These are phyloP conservation scores for Penicillium hesseltinei DNA, from an alignment of 2,329 filamentous ascomycete species.

Conservation along the genomic window DNA sequence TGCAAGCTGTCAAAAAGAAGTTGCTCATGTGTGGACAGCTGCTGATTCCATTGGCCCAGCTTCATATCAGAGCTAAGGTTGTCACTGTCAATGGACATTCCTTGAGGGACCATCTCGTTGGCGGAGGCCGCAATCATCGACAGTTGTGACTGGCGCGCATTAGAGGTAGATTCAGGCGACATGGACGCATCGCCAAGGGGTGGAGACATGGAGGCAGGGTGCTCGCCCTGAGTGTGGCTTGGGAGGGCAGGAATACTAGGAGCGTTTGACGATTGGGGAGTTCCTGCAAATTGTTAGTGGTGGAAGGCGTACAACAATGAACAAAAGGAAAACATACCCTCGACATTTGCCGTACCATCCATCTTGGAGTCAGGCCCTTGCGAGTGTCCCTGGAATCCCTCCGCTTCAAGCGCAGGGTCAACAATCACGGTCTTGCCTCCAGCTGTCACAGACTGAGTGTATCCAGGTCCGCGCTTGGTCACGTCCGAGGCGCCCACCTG, in stretches of 20 bases:
- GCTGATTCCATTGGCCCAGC: slow-evolving; percentile 35
- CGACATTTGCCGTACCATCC: slow-evolving; percentile 13
- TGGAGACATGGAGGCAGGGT: slow-evolving; percentile 36
- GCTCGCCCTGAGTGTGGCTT: slow-evolving; percentile 32
- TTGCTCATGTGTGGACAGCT: slow-evolving; percentile 40
- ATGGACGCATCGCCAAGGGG: slow-evolving; percentile 33
- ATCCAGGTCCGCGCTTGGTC: slow-evolving; percentile 43
- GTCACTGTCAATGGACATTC: slow-evolving; percentile 37
- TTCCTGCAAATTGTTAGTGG: slow-evolving; percentile 25
- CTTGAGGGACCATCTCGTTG: slow-evolving; percentile 46
- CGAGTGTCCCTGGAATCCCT: slow-evolving; percentile 37
- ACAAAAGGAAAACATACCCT: slow-evolving; percentile 11
- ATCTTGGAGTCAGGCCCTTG: slow-evolving; percentile 24
- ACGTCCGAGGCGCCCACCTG: slow-evolving; percentile 62
- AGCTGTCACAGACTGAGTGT: slow-evolving; percentile 41
- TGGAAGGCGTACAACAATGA: neutral
- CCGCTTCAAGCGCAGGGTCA: slow-evolving; percentile 43
- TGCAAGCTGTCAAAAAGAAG: slow-evolving; percentile 41
- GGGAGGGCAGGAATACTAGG: slow-evolving; percentile 34
- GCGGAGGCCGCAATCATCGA: slow-evolving; percentile 49
- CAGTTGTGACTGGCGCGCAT: slow-evolving; percentile 43
- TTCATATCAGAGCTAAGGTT: slow-evolving; percentile 30
- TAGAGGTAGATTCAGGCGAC: slow-evolving; percentile 36
- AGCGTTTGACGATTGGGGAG: slow-evolving; percentile 31
- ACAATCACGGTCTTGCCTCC: slow-evolving; percentile 44